Conservation (phyloP, 805 yeast species). For the Suhomyces xylopsoci region DNA sequence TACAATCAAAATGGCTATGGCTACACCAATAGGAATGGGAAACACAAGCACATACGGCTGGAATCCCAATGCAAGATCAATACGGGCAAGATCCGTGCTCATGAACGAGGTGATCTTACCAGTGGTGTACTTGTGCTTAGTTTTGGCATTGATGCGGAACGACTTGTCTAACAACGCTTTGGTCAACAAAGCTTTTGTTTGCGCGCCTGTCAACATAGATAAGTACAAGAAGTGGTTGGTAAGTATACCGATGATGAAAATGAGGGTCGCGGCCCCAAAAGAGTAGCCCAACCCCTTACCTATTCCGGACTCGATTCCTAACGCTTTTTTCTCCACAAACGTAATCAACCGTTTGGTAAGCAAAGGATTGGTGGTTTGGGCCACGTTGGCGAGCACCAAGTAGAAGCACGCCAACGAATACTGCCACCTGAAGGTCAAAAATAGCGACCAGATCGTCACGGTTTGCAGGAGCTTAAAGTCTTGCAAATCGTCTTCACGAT, state of each 20-base stretch:
- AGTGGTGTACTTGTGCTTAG: conserved; percentile 19
- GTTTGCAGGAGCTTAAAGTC: conserved; percentile 29
- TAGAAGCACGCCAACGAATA: conserved; percentile 20
- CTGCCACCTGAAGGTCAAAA: conserved; percentile 30
- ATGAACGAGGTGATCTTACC: conserved; percentile 26
- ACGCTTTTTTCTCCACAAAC: conserved; percentile 29
- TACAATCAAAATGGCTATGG: conserved; percentile 21
- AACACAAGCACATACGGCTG: conserved; percentile 22
- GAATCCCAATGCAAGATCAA: conserved; percentile 27
- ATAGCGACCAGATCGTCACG: conserved; percentile 16
- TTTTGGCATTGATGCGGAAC: conserved; percentile 17
- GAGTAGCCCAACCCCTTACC: conserved; percentile 43
- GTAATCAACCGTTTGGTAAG: conserved; percentile 35
- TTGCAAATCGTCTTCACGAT: conserved; percentile 21
- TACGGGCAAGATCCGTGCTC: conserved; percentile 26
- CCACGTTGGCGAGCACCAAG: conserved; percentile 24
- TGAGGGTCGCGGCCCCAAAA: conserved; percentile 32
- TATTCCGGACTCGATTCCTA: conserved; percentile 19
- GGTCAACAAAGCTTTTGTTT: conserved; percentile 24
- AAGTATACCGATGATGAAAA: conserved; percentile 21
- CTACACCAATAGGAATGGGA: conserved; percentile 22
- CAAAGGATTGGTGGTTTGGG: conserved; percentile 31
- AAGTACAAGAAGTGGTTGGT: conserved; percentile 22
- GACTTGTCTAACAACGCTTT: conserved; percentile 23
- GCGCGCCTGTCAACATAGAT: conserved; percentile 26